Evolutionary conservation across 345 rosid genomes (phyloP).

Genomic region (Eucalyptus regnans): DNA sequence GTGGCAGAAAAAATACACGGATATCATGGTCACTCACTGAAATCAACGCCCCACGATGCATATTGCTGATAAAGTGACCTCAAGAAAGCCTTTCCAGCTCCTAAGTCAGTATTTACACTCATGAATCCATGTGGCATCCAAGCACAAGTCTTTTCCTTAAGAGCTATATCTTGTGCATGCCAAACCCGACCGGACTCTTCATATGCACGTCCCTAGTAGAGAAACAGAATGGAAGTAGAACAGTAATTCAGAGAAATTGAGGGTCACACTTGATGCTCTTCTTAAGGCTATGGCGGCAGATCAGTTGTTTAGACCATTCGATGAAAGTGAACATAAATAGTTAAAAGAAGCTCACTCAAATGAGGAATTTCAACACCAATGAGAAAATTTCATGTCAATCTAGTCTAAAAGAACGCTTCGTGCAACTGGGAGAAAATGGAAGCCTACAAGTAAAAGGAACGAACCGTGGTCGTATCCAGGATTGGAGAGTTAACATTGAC

Average conservation of each 20-base stretch:
- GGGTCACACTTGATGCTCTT: not conserved
- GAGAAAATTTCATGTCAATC: not conserved
- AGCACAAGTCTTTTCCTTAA: constrained; percentile 67
- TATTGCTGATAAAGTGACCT: constrained; percentile 74
- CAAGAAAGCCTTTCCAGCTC: constrained; percentile 85
- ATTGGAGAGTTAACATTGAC: constrained; percentile 66
- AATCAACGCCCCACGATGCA: constrained; percentile 93
- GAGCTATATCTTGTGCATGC: constrained; percentile 76
- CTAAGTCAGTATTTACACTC: constrained; percentile 63
- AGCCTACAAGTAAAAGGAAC: not conserved
- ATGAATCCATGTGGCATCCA: constrained; percentile 94
- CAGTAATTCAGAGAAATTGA: not conserved
- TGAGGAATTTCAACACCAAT: not conserved
- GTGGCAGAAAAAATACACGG: not conserved
- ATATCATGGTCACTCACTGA: constrained; percentile 29
- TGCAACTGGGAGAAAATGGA: not conserved
- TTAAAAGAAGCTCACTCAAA: not conserved
- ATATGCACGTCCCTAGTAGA: constrained; percentile 50
- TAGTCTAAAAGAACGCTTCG: not conserved
- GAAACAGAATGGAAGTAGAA: not conserved
- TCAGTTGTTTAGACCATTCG: not conserved
- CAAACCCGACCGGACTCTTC: constrained; percentile 43
- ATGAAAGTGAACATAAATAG: not conserved
- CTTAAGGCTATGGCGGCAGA: not conserved
- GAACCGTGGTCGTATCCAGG: constrained; percentile 45